Evolutionary conservation across 768 basidiomycete genomes (phyloP).

Genomic region (Pleurotus cornucopiae): DNA sequence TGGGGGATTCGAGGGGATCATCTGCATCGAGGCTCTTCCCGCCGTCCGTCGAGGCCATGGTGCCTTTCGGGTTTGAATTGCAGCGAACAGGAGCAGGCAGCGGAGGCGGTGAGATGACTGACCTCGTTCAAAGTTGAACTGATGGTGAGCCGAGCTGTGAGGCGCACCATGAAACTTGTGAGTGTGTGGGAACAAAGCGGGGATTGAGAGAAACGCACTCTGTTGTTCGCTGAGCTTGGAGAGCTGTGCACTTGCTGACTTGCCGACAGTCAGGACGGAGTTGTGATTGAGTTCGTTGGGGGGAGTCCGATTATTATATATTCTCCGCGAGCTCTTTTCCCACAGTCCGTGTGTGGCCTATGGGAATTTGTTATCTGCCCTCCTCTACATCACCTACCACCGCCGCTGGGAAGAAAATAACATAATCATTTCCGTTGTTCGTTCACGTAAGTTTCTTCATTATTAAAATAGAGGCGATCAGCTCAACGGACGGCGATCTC

Average conservation of each 20-base stretch:
- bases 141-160: background rate
- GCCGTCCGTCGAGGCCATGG: constrained; percentile 26
- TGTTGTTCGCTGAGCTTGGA: background rate
- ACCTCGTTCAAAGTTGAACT: background rate
- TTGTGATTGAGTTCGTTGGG: background rate
- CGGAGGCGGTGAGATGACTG: background rate
- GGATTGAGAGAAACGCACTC: background rate
- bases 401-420: too few species aligned
- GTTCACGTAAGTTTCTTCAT: too few species aligned
- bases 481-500: background rate
- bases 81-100: background rate
- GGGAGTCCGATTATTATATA: background rate
- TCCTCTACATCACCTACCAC: too few species aligned
- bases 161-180: background rate
- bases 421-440: too few species aligned
- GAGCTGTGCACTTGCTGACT: background rate
- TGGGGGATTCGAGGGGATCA: constrained; percentile 29
- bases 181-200: background rate
- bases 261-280: background rate
- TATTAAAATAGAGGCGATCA: background rate
- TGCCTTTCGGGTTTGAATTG: constrained; percentile 6
- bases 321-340: background rate
- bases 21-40: constrained; percentile 25
- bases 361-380: too few species aligned
- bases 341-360: too few species aligned